Percentiles rank a stretch among this genome's conserved stretches.
phyloP scores from a whole-genome alignment of 306 rosid genomes.

The Fragaria ananassa region DNA sequence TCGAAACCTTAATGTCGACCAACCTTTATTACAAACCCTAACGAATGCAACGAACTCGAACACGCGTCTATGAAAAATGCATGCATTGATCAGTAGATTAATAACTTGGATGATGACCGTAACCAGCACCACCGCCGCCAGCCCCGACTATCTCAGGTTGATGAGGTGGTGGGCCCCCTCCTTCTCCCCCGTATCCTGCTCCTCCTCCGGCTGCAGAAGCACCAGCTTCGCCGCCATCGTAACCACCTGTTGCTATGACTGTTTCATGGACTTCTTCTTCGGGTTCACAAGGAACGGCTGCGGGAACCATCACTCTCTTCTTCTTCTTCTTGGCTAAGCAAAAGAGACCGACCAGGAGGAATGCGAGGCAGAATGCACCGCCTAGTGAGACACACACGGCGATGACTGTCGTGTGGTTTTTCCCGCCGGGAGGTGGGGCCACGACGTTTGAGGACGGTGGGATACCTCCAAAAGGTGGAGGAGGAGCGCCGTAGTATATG shows the following conservation, averaged over 20 bases:
- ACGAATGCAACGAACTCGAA: conserved; percentile 2
- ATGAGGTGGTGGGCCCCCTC: conserved; percentile 1
- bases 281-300: conserved; percentile 25
- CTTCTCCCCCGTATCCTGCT: neutral
- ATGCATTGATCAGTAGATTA: neutral
- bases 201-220: conserved; percentile 4
- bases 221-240: neutral
- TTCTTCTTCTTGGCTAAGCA: conserved; percentile 47
- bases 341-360: conserved; percentile 40
- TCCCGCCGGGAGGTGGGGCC: conserved; percentile 31
- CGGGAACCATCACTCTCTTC: conserved; percentile 37
- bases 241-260: neutral
- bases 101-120: conserved; percentile 13
- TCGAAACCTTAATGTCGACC: neutral
- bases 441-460: conserved; percentile 25
- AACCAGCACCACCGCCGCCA: conserved; percentile 3
- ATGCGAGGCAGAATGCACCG: conserved; percentile 38
- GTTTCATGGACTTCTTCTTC: conserved; percentile 15
- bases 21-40: conserved; percentile 13
- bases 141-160: neutral
- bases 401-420: conserved; percentile 43
- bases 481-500: neutral
- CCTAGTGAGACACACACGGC: conserved; percentile 54
- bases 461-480: conserved; percentile 18
- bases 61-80: neutral